A percentile compares a stretch with the other conserved stretches of the same genome.
Conservation (phyloP, 768 basidiomycete genomes). For the Lepiota venenata region DNA sequence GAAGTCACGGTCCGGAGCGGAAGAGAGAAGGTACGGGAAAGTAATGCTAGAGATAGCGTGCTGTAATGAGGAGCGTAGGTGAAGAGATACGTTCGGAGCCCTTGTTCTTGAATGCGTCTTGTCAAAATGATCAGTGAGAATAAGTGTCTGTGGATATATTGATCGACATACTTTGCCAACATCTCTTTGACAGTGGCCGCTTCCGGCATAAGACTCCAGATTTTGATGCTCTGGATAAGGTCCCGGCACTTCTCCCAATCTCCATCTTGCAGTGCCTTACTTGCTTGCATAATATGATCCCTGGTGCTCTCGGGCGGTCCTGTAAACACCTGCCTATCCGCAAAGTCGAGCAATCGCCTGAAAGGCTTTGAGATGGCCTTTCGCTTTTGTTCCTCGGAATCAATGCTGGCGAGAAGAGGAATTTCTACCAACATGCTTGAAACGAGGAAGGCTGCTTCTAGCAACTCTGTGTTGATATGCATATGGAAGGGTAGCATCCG, state of each 20-base stretch:
- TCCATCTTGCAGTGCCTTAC: slow-evolving; percentile 92
- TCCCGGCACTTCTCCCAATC: slow-evolving; percentile 97
- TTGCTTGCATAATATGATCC: slow-evolving; percentile 99
- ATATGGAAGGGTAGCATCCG: slow-evolving; percentile 98
- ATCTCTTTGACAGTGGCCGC: slow-evolving; percentile 86
- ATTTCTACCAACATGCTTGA: slow-evolving; percentile 99
- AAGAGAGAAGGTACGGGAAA: slow-evolving; percentile 86
- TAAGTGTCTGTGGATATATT: background rate
- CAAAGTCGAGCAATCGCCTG: slow-evolving; percentile 91
- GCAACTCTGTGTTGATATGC: slow-evolving; percentile 97
- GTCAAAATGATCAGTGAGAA: slow-evolving; percentile 6
- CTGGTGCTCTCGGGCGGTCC: slow-evolving; percentile 98
- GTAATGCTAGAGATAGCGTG: slow-evolving; percentile 82
- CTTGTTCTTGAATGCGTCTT: slow-evolving; percentile 98
- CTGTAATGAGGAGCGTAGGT: slow-evolving; percentile 95
- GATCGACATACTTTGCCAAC: slow-evolving; percentile 72
- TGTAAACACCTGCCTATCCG: slow-evolving; percentile 96
- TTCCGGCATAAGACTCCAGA: slow-evolving; percentile 97
- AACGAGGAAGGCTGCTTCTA: slow-evolving; percentile 96
- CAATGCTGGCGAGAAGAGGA: slow-evolving; percentile 89
- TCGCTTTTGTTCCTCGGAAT: slow-evolving; percentile 90
- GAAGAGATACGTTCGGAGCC: slow-evolving; percentile 94
- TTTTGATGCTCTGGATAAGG: slow-evolving; percentile 93
- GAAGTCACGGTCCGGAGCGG: slow-evolving; percentile 80
- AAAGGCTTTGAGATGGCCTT: slow-evolving; percentile 97